These are phyloP conservation scores for Melampsora occidentalis DNA, from an alignment of 1,284 basidiomycete genomes.

Conservation along the genomic window DNA sequence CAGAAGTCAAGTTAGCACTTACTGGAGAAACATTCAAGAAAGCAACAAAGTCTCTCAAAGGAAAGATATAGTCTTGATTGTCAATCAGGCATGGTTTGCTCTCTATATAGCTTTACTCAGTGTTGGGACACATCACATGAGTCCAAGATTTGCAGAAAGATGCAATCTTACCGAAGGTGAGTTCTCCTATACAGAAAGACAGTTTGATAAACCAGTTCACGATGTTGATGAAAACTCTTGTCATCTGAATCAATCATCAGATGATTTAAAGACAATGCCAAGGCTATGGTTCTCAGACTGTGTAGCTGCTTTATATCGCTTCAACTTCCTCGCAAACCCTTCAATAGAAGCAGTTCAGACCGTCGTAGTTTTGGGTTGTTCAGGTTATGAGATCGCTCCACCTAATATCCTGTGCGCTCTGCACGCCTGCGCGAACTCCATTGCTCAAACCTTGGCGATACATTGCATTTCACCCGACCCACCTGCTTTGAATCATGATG, in stretches of 20 bases:
- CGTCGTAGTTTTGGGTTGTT: slow-evolving; percentile 3
- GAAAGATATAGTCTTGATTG: not conserved
- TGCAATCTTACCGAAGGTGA: not conserved
- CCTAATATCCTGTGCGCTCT: not conserved
- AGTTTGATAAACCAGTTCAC: not conserved
- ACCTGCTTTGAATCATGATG: not conserved
- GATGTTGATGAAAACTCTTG: not conserved
- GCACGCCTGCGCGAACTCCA: not conserved
- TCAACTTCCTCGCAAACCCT: slow-evolving; percentile 7
- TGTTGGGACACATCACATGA: slow-evolving; percentile 8
- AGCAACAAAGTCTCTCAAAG: not conserved
- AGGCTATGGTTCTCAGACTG: slow-evolving; percentile 3
- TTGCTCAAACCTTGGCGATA: not conserved
- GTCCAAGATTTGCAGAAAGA: not conserved
- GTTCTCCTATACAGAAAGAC: not conserved
- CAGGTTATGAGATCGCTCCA: not conserved
- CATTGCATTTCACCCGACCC: slow-evolving; percentile 1
- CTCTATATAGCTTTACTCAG: slow-evolving; percentile 11
- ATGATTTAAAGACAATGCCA: not conserved
- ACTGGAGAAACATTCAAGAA: not conserved
- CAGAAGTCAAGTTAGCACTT: not conserved
- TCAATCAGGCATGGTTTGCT: slow-evolving; percentile 1
- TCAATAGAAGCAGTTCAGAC: not conserved
- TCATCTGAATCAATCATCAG: not conserved
- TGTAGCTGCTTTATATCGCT: not conserved